Base-by-base conservation (phyloP, 2,329 filamentous ascomycete species). In the Colletotrichum abscissum region DNA sequence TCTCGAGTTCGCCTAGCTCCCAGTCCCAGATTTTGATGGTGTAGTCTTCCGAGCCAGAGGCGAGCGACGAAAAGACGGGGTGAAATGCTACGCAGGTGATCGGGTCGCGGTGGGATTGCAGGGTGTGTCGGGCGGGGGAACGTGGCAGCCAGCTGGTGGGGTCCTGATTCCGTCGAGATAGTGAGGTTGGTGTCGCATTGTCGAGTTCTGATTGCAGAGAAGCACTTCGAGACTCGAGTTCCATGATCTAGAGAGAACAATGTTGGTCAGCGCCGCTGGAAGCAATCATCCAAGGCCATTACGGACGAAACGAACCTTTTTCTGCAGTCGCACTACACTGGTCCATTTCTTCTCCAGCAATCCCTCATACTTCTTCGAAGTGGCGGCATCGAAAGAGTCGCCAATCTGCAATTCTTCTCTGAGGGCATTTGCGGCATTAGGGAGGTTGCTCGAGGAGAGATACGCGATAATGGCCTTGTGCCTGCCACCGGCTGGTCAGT, bases 311-410 rank as follows among this genome's bases (percentile, higher is more conserved):
- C 83, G 63, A 84, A 93, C 94, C 93, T 98, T 98, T 84, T 98
- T 98, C 85, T 98, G 96, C 82, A 98, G 84, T 74, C 96, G 90
- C 79, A 98, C 95, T 33, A 98, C 93, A 79, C 95, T 97, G 24
- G 96, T 98, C 96, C 96, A 98, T 87, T 98, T 98, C 90, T 98
- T 98, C 88, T 98, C 96, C 77, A 98, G 85, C 33, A 98, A 84
- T 1, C 94, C 94, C 84, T 98, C 95, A 85, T 98, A 98, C 85
- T 97, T 98, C 87, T 98, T 98, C 65, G 92, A 89, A 24, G 94
- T 98, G 22, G 90, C 89, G 75, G 93, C 88, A 81, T 98, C 95
- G 78, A 97, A 95, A 60, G 85, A 84, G 68, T 90, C 84, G 64
- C 91, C 89, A 5, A 98, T 88, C 68, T 89, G 88, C n/a, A 94